phyloP scores from a whole-genome alignment of 805 yeast species.

The Lachancea dasiensis region DNA sequence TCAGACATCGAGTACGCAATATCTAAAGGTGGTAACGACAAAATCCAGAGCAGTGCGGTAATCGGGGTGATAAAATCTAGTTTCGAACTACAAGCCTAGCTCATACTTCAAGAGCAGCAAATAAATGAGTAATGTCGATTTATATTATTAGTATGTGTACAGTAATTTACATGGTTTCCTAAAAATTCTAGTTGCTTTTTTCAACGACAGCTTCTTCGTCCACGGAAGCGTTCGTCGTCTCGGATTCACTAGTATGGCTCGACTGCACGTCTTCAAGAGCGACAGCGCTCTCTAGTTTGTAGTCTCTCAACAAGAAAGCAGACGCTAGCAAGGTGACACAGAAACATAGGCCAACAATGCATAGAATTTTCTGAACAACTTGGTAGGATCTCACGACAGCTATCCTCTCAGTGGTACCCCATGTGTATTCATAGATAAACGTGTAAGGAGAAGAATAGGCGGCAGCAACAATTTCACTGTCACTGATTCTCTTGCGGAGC shows the following conservation, averaged over 20 bases:
- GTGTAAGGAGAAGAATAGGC: constrained; percentile 49
- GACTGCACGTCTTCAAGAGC: constrained; percentile 4
- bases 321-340: constrained; percentile 46
- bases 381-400: constrained; percentile 51
- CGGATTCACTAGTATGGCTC: constrained; percentile 1
- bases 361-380: constrained; percentile 48
- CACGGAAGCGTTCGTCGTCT: not conserved
- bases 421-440: constrained; percentile 41
- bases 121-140: not conserved
- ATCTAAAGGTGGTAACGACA: constrained; percentile 87
- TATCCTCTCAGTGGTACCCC: constrained; percentile 55
- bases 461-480: constrained; percentile 29
- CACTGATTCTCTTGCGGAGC: constrained; percentile 34
- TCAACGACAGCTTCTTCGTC: not conserved
- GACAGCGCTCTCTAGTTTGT: constrained; percentile 32
- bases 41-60: constrained; percentile 82
- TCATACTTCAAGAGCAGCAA: not conserved
- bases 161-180: not conserved
- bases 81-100: constrained; percentile 31
- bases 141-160: not conserved
- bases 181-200: not conserved
- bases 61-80: constrained; percentile 72
- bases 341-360: constrained; percentile 49
- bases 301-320: constrained; percentile 49
- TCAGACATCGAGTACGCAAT: constrained; percentile 89